A percentile compares a stretch with the other conserved stretches of the same genome.
Conservation (phyloP, 2,329 filamentous ascomycete genomes). For the Scedosporium apiospermum region DNA sequence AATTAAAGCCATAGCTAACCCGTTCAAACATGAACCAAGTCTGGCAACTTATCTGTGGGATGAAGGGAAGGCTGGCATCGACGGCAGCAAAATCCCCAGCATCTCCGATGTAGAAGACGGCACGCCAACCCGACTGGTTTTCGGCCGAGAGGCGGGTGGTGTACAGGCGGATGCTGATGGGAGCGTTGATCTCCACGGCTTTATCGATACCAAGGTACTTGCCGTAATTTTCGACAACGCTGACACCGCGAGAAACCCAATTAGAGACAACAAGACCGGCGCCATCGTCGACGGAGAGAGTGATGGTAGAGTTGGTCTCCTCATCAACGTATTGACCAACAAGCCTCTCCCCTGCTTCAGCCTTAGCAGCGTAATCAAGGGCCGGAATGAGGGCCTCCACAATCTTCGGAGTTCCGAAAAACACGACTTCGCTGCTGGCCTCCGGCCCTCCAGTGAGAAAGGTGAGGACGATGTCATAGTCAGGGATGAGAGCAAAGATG, state of each 20-base stretch:
- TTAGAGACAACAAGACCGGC: conserved; percentile 27
- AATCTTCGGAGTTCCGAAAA: conserved; percentile 18
- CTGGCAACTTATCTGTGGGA: not conserved
- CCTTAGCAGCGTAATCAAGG: conserved; percentile 30
- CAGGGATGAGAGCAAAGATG: conserved; percentile 30
- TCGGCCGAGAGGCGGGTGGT: conserved; percentile 16
- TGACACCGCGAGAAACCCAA: conserved; percentile 30
- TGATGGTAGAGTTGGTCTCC: conserved; percentile 28
- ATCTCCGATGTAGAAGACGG: conserved; percentile 16
- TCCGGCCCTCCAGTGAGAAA: conserved; percentile 26
- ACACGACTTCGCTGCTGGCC: conserved; percentile 10
- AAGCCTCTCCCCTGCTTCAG: conserved; percentile 20
- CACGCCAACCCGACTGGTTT: conserved; percentile 21
- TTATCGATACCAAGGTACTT: conserved; percentile 14
- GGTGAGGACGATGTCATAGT: conserved; percentile 33
- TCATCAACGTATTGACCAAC: conserved; percentile 28
- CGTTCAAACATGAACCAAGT: conserved; percentile 1
- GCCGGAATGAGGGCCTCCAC: conserved; percentile 27
- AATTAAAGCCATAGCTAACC: conserved; percentile 1
- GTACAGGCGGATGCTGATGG: conserved; percentile 19
- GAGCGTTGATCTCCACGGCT: conserved; percentile 6
- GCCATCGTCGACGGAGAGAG: conserved; percentile 25
- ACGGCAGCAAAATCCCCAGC: not conserved
- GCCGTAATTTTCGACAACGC: conserved; percentile 26
- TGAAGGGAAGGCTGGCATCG: not conserved